These are phyloP conservation scores for Hyphodiscus hymeniophilus DNA, from an alignment of 495 filamentous ascomycete genomes.

Conservation along the genomic window DNA sequence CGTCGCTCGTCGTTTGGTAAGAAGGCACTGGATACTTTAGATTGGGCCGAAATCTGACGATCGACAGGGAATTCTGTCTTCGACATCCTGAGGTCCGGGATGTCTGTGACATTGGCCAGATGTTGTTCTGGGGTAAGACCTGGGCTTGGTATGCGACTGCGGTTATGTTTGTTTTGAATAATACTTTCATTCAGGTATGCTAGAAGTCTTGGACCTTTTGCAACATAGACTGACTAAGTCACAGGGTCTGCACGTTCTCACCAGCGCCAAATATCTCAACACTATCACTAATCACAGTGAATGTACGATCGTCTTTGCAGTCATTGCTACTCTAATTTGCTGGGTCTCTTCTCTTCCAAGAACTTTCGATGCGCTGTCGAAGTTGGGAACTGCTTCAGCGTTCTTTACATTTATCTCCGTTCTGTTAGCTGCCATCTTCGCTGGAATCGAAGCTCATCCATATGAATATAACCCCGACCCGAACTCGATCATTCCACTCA, in stretches of 20 bases:
- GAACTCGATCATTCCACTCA: constrained; percentile 29
- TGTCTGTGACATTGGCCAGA: constrained; percentile 86
- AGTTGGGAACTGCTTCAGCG: constrained; percentile 65
- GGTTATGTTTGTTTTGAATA: constrained; percentile 84
- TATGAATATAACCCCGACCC: constrained; percentile 44
- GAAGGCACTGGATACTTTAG: constrained; percentile 26
- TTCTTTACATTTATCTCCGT: constrained; percentile 84
- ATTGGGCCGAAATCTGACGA: constrained; percentile 7
- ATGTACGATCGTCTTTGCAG: constrained; percentile 66
- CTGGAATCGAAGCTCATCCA: constrained; percentile 63
- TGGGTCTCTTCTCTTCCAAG: constrained; percentile 71
- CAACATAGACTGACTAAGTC: neutral
- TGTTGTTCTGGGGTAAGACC: constrained; percentile 71
- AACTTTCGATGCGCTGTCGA: constrained; percentile 70
- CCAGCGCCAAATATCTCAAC: constrained; percentile 76
- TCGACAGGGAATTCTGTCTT: constrained; percentile 66
- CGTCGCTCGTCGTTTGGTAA: constrained; percentile 68
- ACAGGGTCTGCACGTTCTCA: constrained; percentile 67
- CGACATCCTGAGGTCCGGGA: constrained; percentile 81
- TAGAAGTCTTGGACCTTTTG: neutral
- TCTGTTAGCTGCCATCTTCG: constrained; percentile 68
- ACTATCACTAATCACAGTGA: constrained; percentile 61
- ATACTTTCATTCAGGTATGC: constrained; percentile 70
- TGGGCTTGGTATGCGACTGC: constrained; percentile 80
- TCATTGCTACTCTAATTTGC: constrained; percentile 61